phyloP scores from a whole-genome alignment of 2,329 filamentous ascomycete genomes.

The Paecilomyces fulvus region DNA sequence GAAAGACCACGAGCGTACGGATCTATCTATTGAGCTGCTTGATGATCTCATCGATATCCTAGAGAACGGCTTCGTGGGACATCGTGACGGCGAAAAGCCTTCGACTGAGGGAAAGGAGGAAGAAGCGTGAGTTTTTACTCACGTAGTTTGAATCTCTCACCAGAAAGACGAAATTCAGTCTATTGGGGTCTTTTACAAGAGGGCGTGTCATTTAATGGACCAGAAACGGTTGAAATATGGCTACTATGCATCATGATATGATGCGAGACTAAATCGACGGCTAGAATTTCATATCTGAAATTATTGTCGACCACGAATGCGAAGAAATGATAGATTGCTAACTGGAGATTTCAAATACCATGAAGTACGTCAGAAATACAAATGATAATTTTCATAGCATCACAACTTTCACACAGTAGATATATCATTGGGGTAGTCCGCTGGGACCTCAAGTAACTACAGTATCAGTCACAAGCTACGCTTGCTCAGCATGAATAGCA shows the following conservation, averaged over 20 bases:
- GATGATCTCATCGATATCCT: conserved; percentile 71
- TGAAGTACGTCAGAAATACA: background rate
- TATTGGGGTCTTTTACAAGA: background rate
- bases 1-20: conserved; percentile 64
- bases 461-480: background rate
- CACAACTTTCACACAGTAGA: background rate
- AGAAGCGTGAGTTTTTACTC: background rate
- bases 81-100: conserved; percentile 1
- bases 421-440: background rate
- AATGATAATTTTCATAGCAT: background rate
- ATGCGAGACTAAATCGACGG: too few species aligned
- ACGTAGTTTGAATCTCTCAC: background rate
- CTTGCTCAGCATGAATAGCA: conserved; percentile 19
- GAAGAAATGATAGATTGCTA: background rate
- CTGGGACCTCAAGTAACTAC: background rate
- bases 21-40: conserved; percentile 60
- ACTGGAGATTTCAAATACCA: background rate
- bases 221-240: too few species aligned
- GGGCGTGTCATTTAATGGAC: background rate
- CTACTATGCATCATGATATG: too few species aligned
- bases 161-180: background rate
- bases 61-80: conserved; percentile 63
- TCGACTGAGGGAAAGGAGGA: background rate
- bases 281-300: too few species aligned
- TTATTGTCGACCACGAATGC: too few species aligned